Evolutionary conservation across 1,139 yeast species (phyloP), one percentile per base, ranked within the genome.

Genomic region (Blastobotrys buckinghamii): DNA sequence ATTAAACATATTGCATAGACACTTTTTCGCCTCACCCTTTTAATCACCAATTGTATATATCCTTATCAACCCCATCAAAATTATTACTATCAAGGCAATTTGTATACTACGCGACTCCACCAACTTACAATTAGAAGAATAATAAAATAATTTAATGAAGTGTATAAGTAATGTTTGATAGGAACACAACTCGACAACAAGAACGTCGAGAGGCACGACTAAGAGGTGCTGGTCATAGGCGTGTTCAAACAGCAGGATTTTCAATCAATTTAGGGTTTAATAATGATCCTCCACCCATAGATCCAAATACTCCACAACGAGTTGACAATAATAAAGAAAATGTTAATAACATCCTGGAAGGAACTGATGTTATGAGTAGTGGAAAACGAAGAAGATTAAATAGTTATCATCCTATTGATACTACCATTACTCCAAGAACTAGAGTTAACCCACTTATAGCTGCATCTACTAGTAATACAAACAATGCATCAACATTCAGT

Each of bases 151-250:
- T n/a, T n/a, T n/a, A n/a, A n/a, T n/a, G n/a, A n/a, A n/a, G n/a
- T n/a, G n/a, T n/a, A n/a, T n/a, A n/a, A n/a, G n/a, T n/a, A n/a
- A 38, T 29, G 30, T 26, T 30, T 29, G 26, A 7, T 37, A 9
- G 27, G 6, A 8, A 37, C 3, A n/a, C 7, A 12, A 32, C 55
- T 36, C 50, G 55, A 15, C 51, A 49, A 36, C 48, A 43, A 29
- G 47, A 47, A 20, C 45, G 59, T 17, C 54, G 55, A 7, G 59
- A 57, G 45, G 54, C 59, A 17, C 50, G 62, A 22, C 44, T 56
- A 15, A 53, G 62, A 10, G 62, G 62, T 30, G 61, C 62, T 3
- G 62, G 62, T 9, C 38, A 43, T 30, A 29, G 47, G 19, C 47
- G 47, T 20, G 47, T 44, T 24, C 22, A 20, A 15, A 33, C 47